These are phyloP conservation scores for Schizosaccharomyces osmophilus DNA, from an alignment of 805 yeast species.

Conservation along the genomic window DNA sequence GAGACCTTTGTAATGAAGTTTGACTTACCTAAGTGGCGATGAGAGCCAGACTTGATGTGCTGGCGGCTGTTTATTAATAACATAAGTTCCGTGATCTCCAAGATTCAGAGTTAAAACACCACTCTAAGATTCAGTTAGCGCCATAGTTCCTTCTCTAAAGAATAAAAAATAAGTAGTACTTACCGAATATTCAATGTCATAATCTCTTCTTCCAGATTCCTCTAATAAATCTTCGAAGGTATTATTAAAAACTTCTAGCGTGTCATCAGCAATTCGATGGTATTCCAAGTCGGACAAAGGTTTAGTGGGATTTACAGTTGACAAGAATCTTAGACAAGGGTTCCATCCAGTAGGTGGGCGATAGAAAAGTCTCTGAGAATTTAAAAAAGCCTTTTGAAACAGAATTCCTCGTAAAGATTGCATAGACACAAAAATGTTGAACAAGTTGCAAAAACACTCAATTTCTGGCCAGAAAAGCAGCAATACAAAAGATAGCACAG, in stretches of 20 bases:
- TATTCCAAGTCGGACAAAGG: slow-evolving; percentile 5
- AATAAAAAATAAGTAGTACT: slow-evolving; percentile 8
- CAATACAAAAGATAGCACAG: no score
- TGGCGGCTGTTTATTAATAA: slow-evolving; percentile 91
- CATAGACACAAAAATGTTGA: neutral
- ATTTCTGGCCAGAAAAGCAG: no score
- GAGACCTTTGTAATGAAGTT: neutral
- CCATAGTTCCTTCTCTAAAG: neutral
- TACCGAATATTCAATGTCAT: slow-evolving; percentile 50
- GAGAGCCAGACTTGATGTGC: slow-evolving; percentile 91
- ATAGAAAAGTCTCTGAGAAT: neutral
- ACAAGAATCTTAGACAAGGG: neutral
- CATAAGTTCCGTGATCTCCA: slow-evolving; percentile 61
- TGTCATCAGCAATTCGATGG: slow-evolving; percentile 5
- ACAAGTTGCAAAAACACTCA: no score
- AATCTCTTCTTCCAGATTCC: slow-evolving; percentile 12
- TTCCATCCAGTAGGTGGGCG: neutral
- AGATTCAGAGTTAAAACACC: slow-evolving; percentile 64
- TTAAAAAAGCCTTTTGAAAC: neutral
- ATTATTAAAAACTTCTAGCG: slow-evolving; percentile 8
- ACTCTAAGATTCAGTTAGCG: slow-evolving; percentile 17
- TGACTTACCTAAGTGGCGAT: slow-evolving; percentile 28
- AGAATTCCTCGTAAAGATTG: neutral
- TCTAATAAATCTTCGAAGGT: slow-evolving; percentile 9
- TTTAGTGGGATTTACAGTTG: neutral